Percentiles rank a stretch among this genome's conserved stretches.
These are phyloP conservation scores for Incumbomyces lentus DNA, from an alignment of 2,329 filamentous ascomycete species.

Conservation along the genomic window DNA sequence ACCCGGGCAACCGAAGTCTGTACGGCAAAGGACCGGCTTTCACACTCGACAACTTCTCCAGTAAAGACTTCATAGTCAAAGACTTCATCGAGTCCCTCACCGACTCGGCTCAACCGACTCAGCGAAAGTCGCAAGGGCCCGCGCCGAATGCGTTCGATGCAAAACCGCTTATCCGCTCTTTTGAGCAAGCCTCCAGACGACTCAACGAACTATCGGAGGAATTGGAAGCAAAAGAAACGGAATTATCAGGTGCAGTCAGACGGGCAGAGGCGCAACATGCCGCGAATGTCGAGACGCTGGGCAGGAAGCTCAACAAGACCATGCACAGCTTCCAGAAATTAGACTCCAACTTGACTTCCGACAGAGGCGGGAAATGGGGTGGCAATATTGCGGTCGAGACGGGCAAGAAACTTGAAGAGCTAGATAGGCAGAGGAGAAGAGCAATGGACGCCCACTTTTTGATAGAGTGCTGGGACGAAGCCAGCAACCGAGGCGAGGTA, in stretches of 20 bases:
- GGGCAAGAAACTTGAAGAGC: constrained; percentile 82
- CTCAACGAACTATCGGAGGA: constrained; percentile 55
- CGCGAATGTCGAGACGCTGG: constrained; percentile 76
- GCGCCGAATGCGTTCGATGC: constrained; percentile 64
- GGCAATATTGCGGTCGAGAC: constrained; percentile 92
- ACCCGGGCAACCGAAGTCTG: constrained; percentile 45
- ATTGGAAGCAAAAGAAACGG: constrained; percentile 80
- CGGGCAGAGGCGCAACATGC: constrained; percentile 87
- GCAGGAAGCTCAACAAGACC: constrained; percentile 80
- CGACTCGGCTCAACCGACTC: constrained; percentile 67
- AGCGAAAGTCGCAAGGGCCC: constrained; percentile 55
- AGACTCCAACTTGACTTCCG: constrained; percentile 64
- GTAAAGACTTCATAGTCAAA: constrained; percentile 90
- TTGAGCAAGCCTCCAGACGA: constrained; percentile 59
- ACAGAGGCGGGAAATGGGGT: constrained; percentile 34
- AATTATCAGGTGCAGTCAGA: constrained; percentile 78
- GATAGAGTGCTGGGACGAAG: constrained; percentile 93
- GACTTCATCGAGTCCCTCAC: constrained; percentile 94
- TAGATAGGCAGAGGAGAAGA: constrained; percentile 81
- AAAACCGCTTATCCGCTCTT: constrained; percentile 90
- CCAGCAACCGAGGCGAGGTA: constrained; percentile 79
- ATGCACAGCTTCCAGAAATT: constrained; percentile 86
- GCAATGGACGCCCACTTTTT: constrained; percentile 90
- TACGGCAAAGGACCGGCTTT: constrained; percentile 74
- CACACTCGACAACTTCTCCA: constrained; percentile 77